Base-by-base conservation (phyloP, 2,329 filamentous ascomycete species). In the Hypoxylon sp. region DNA sequence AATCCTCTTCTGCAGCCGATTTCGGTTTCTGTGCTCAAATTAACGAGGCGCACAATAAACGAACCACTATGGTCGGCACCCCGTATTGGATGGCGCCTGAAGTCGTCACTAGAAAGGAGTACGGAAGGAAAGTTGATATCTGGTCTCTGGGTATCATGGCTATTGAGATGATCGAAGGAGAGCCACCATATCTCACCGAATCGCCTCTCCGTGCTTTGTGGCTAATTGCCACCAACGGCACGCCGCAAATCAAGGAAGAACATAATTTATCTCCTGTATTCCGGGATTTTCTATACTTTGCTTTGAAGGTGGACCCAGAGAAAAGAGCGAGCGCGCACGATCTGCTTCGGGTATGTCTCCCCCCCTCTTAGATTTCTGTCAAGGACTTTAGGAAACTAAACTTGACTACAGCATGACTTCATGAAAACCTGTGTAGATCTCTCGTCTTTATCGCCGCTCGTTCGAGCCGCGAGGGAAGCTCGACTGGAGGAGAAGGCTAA, bases 31-130 rank as follows among this genome's bases (percentile, higher is more conserved):
- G 96, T 80, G 96, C 96, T 23, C 97, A 97, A 77, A 98, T 98
- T 81, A 98, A 98, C 77, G 95, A 98, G 76, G 91, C 92, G 28
- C 94, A 98, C 75, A 97, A 94, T 82, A 98, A 98, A 86, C 92
- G 96, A 66, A 98, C 94, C 3, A 99, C 96, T 13, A 99, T 98
- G 96, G 96, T 99, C 48, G 96, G 96, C 59, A 98, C 96, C 6
- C 96, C 96, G 1, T 99, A 99, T 81, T 99, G 96, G 96, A 99
- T 99, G 96, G 96, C 96, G 1, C 96, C 96, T 2, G 96, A 99
- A 81, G 95, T 99, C 21, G 96, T 99, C 28, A 98, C 94, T 5
- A 87, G 94, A 45, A 98, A 98, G 80, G 96, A 98, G 81, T 99
- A 99, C 80, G 96, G 96, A 72, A 91, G 95, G 69, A 99, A 98